These are phyloP conservation scores for Plantago major DNA, from an alignment of 257 asterid genomes.

Conservation along the genomic window DNA sequence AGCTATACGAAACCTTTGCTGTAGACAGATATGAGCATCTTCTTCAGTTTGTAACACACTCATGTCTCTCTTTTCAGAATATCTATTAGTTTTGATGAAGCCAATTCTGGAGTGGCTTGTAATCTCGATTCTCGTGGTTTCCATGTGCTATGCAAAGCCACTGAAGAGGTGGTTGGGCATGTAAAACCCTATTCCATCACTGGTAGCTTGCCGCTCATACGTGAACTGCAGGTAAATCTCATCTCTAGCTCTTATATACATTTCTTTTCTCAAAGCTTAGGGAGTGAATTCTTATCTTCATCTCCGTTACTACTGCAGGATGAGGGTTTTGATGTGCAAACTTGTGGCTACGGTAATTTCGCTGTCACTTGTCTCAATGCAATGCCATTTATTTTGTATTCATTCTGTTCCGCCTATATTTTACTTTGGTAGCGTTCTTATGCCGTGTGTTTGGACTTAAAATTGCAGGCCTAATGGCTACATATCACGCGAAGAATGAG, in stretches of 20 bases:
- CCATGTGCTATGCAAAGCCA: slow-evolving; percentile 88
- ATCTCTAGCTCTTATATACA: slow-evolving; percentile 10
- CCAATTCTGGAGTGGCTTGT: slow-evolving; percentile 85
- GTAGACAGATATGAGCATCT: not conserved
- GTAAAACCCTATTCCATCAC: slow-evolving; percentile 95
- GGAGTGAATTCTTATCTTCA: not conserved
- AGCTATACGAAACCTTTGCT: not conserved
- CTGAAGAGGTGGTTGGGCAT: slow-evolving; percentile 87
- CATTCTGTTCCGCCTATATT: not conserved
- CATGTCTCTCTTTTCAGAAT: slow-evolving; percentile 37
- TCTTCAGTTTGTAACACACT: not conserved
- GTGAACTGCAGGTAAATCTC: slow-evolving; percentile 73
- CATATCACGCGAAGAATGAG: slow-evolving; percentile 95
- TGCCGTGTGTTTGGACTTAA: not conserved
- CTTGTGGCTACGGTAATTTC: slow-evolving; percentile 80
- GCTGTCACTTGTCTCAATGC: slow-evolving; percentile 13
- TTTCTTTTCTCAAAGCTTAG: not conserved
- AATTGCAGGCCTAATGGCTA: slow-evolving; percentile 85
- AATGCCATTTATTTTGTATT: not conserved
- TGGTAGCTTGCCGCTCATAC: slow-evolving; percentile 87
- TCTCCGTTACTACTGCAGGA: slow-evolving; percentile 44
- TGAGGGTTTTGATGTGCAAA: slow-evolving; percentile 97
- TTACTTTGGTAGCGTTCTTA: not conserved
- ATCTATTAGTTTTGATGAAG: slow-evolving; percentile 65
- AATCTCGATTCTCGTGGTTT: slow-evolving; percentile 87